Base-by-base conservation (phyloP, 345 rosid species). In the Sonneratia alba region DNA sequence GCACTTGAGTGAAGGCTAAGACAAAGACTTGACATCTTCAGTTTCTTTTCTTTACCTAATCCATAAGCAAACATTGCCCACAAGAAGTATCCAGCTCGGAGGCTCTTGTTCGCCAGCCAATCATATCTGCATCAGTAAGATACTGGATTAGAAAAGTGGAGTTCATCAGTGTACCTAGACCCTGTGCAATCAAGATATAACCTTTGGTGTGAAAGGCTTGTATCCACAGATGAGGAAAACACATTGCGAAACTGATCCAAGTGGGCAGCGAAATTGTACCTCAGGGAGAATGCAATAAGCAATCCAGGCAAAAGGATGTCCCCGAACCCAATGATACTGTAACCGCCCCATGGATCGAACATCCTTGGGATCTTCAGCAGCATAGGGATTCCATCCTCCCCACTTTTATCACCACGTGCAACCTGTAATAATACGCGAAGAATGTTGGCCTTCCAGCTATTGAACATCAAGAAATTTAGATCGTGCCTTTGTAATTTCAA, bases 341-440 rank as follows among this genome's bases (percentile, higher is more conserved):
- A 96, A 72, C 99, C 99, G 40, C 99, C 99, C 99, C 99, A 96
- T 0, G 98, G 99, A 84, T 96, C 99, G 67, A 88, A 92, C 91
- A 96, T 78, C 62, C 97, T 92, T 0, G 99, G 99, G 70, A 92
- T 92, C 81, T 96, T 96, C 75, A 96, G 77, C 76, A 96, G 84
- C 99, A 96, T 92, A 2, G 99, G 99, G 51, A 96, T 96, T 51
- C 99, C 98, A 81, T 96, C 98, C 83, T 92, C 93, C 70, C 98
- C 98, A 53, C 96, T 92, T 77, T 70, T 85, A 82, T 96, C 97
- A 51, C 98, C 99, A 51, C 97, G 96, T 67, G 99, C 99, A 71
- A 95, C 99, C 99, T 92, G 82, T 1, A 21, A 59, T 12, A 62
- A 32, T 12, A 62, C 0, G 66, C 10, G 4, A 62, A 3, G 13